Evolutionary conservation across 2,329 filamentous ascomycete species (phyloP), one percentile per base, ranked within the genome.

Genomic region (Fusarium lyarnte): DNA sequence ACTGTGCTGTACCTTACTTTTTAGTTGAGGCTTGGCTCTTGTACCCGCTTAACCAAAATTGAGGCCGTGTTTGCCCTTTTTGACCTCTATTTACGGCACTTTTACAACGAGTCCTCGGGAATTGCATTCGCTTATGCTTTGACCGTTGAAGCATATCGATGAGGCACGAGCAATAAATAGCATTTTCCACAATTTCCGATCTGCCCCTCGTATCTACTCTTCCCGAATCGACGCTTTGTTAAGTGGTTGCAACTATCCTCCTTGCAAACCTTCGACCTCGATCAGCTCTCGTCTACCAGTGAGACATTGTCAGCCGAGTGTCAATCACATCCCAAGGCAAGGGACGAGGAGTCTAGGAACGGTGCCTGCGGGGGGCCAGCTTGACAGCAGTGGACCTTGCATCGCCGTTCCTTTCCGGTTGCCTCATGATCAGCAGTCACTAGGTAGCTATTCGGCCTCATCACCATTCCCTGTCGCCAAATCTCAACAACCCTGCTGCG

Each of bases 311-410:
- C 58, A 63, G 31, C 71, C 64, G 64, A 70, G 51, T 57, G 46
- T 42, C 52, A 72, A 51, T 45, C 41, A 57, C 54, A 25, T 51
- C 38, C 51, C 38, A 51, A 71, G 43, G 59, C 54, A 63, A 74
- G 63, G 68, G 69, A 54, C 41, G 41, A 58, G 31, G 29, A 62
- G 42, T 29, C 14, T 39, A 58, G 41, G 59, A 46, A 52, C 31
- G 65, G 68, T 64, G 45, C 61, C 57, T 70, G 57, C 53, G 46
- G 47, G 64, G 70, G 65, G 53, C 47, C 57, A 43, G 58, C 43
- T 74, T 73, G 70, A 74, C 70, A 75, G 45, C 71, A 67, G 76
- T 77, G 76, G 76, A 55, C 61, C 73, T 74, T 60, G 62, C 70
- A 64, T 69, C 65, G 70, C 63, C 42, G 61, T 69, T 77, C 74